Evolutionary conservation across 805 yeast species (phyloP).

Genomic region (Metschnikowia continentalis): DNA sequence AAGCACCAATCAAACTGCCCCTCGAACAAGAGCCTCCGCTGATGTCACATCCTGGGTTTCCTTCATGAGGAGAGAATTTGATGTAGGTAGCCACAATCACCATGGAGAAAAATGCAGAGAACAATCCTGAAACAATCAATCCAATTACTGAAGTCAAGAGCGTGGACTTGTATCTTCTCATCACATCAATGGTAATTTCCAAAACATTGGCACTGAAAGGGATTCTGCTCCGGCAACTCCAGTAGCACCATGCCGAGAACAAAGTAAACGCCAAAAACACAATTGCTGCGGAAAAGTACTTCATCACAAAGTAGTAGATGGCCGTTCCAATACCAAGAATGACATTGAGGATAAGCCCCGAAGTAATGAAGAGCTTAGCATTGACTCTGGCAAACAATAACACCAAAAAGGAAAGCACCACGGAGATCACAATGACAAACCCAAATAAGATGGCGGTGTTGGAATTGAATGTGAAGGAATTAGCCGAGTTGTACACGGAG

Average conservation of each 20-base stretch:
- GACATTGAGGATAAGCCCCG: constrained; percentile 65
- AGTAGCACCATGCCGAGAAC: constrained; percentile 65
- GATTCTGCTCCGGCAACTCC: constrained; percentile 65
- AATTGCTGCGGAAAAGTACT: constrained; percentile 77
- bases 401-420: constrained; percentile 54
- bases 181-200: constrained; percentile 71
- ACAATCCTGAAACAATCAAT: constrained; percentile 52
- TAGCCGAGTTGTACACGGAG: constrained; percentile 52
- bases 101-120: constrained; percentile 61
- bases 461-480: constrained; percentile 65
- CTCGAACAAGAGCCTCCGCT: constrained; percentile 52
- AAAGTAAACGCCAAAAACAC: constrained; percentile 65
- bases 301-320: constrained; percentile 62
- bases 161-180: constrained; percentile 68
- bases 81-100: constrained; percentile 74
- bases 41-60: constrained; percentile 50
- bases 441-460: constrained; percentile 69
- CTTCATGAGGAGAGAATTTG: constrained; percentile 59
- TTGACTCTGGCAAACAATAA: constrained; percentile 58
- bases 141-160: constrained; percentile 60
- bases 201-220: constrained; percentile 72
- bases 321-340: constrained; percentile 71
- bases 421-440: constrained; percentile 57
- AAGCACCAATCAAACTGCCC: constrained; percentile 60
- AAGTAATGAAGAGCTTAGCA: constrained; percentile 63